Evolutionary conservation across 441 rosid species (phyloP).

Genomic region (Euphorbia corollata): DNA sequence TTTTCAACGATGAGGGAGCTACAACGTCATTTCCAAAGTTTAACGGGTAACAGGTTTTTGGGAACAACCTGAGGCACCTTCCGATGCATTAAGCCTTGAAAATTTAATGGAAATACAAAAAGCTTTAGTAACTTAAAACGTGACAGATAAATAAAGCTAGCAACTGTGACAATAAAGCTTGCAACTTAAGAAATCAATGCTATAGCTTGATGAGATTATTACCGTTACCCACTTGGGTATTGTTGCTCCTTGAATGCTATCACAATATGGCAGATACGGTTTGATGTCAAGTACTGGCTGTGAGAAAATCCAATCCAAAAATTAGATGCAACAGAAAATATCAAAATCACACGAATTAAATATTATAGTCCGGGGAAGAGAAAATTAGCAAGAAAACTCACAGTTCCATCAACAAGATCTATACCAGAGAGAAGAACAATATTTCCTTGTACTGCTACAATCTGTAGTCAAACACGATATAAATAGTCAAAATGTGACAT

Average conservation of each 20-base stretch:
- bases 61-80: no score
- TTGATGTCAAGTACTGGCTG: slow-evolving; percentile 87
- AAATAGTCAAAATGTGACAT: neutral
- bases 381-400: no score
- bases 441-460: slow-evolving; percentile 64
- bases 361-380: no score
- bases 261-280: slow-evolving; percentile 82
- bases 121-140: no score
- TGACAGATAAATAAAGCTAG: no score
- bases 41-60: no score
- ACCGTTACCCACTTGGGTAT: slow-evolving; percentile 84
- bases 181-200: neutral
- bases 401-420: slow-evolving; percentile 91
- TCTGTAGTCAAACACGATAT: slow-evolving; percentile 28
- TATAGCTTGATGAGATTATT: slow-evolving; percentile 19
- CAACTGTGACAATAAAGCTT: no score
- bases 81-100: no score
- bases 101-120: no score
- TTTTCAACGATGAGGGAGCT: no score
- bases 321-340: neutral
- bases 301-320: slow-evolving; percentile 19
- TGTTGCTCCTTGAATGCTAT: slow-evolving; percentile 57
- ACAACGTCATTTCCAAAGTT: no score
- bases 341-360: neutral
- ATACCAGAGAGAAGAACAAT: slow-evolving; percentile 76